Conservation (phyloP, 805 yeast species). For the Cyberlindnera lachancei region DNA sequence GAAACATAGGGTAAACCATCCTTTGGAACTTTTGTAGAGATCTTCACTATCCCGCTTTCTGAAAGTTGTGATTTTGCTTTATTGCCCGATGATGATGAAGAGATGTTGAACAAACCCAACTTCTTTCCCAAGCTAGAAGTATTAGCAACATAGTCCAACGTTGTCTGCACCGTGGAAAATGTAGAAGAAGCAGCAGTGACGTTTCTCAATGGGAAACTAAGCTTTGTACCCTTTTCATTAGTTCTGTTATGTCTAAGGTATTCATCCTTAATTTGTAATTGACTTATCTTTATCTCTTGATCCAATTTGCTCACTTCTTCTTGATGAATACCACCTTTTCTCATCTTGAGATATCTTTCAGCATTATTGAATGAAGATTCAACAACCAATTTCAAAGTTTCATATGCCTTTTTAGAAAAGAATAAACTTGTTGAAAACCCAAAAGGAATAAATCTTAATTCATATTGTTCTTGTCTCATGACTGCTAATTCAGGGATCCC, state of each 20-base stretch:
- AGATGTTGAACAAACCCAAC: too few species aligned
- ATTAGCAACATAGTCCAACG: slow-evolving; percentile 5
- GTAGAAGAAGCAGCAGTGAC: slow-evolving; percentile 11
- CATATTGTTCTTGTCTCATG: slow-evolving; percentile 29
- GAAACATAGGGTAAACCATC: slow-evolving; percentile 30
- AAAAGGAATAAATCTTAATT: slow-evolving; percentile 33
- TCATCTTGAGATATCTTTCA: slow-evolving; percentile 11
- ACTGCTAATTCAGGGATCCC: slow-evolving; percentile 20
- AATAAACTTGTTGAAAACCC: slow-evolving; percentile 24
- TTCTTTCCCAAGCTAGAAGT: too few species aligned
- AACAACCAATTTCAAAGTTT: slow-evolving; percentile 6
- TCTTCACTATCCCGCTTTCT: slow-evolving; percentile 25
- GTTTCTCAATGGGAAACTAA: slow-evolving; percentile 21
- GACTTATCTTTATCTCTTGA: slow-evolving; percentile 12
- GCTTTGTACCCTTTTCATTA: not conserved
- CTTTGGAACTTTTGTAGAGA: slow-evolving; percentile 25
- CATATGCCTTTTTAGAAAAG: slow-evolving; percentile 9
- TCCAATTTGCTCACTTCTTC: slow-evolving; percentile 16
- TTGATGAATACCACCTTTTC: slow-evolving; percentile 10
- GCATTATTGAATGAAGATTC: slow-evolving; percentile 14
- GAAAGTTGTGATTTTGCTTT: not conserved
- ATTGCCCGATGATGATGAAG: slow-evolving; percentile 2
- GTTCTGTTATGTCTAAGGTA: not conserved
- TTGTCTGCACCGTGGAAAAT: slow-evolving; percentile 12
- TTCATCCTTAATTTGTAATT: slow-evolving; percentile 6